Evolutionary conservation across 768 basidiomycete species (phyloP), one percentile per base, ranked within the genome.

Genomic region (Gloeophyllum trabeum): DNA sequence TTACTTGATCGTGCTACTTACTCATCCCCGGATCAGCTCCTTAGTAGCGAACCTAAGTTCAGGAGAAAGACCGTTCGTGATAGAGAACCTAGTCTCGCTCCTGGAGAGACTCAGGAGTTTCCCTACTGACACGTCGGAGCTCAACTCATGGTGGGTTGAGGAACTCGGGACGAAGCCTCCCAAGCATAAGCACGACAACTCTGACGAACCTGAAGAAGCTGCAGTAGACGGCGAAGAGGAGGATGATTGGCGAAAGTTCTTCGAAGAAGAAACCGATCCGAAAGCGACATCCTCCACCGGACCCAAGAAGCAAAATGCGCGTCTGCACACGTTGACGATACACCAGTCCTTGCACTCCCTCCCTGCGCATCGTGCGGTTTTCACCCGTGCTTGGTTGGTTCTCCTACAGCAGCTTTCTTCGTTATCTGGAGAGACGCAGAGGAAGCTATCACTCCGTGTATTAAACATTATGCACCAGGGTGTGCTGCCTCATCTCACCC

Each of bases 391-490:
- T n/a, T 93, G 90, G 89, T 66, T 90, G 5, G 63, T 69, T 1
- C 64, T 92, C 6, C 62, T 92, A 4, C 79, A 83, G 0, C 67
- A 66, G 20, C 56, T 90, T 6, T 73, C 70, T 1, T 46, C 67
- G 7, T 54, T 58, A 26, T 48, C 64, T 6, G 54, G 51, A 21
- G 46, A 51, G 26, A 44, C 45, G 2, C 3, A 58, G 60, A 52
- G 65, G 48, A 55, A 54, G 1, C 52, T 78, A 3, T 67, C 76
- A 13, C 67, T 70, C 19, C 66, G 81, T 36, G 75, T 71, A 13
- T 61, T 94, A 46, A 80, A 79, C 51, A 67, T 92, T 23, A 78
- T 94, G 70, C 90, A 94, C 57, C 67, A 77, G 10, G 77, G 81
- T 4, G 81, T 93, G 10, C 61, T 94, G 56, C 92, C 92, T 0